These are phyloP conservation scores for Alternaria triticina DNA, from an alignment of 2,329 filamentous ascomycete species.

Conservation along the genomic window DNA sequence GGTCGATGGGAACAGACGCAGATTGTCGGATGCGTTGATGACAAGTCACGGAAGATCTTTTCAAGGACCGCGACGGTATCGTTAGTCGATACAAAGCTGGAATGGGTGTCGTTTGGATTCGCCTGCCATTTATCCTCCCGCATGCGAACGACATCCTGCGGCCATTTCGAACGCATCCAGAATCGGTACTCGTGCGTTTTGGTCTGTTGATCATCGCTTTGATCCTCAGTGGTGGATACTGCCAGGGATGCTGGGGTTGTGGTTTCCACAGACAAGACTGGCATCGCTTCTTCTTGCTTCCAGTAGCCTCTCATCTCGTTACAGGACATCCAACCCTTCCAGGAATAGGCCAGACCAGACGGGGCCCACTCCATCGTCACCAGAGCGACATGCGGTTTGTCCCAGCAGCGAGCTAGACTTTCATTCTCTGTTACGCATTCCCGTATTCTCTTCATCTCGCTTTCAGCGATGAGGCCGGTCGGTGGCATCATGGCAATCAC, in stretches of 20 bases:
- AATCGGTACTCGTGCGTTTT: neutral
- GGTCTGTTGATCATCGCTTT: neutral
- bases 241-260: neutral
- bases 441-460: neutral
- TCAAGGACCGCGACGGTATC: neutral
- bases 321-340: neutral
- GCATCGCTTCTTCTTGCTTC: neutral
- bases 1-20: neutral
- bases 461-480: neutral
- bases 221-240: neutral
- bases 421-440: neutral
- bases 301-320: neutral
- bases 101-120: neutral
- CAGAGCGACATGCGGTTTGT: neutral
- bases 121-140: neutral
- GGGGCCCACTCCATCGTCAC: neutral
- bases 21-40: neutral
- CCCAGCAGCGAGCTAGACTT: neutral
- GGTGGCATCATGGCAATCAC: neutral
- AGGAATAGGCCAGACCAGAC: neutral
- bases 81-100: neutral
- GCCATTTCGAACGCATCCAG: neutral
- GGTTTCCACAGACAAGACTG: neutral
- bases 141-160: too few relatives aligned
- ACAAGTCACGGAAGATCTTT: neutral